Evolutionary conservation across 2,329 filamentous ascomycete genomes (phyloP).

Genomic region (Aspergillus pseudonomiae): DNA sequence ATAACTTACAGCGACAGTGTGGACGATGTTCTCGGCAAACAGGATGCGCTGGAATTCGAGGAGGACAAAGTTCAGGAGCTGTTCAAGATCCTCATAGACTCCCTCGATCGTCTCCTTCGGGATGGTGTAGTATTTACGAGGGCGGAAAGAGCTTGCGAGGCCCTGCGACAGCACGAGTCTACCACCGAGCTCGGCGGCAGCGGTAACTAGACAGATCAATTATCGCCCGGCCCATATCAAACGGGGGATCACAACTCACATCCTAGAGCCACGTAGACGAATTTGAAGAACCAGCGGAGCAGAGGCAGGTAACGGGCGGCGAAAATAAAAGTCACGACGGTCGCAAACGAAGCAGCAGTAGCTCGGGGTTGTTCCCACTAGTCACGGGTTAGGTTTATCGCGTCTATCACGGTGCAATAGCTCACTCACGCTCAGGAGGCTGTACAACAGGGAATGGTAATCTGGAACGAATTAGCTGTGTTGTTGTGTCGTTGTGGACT

Average conservation of each 20-base stretch:
- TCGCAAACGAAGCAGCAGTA: slow-evolving; percentile 62
- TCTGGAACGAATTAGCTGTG: slow-evolving; percentile 41
- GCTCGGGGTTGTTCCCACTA: slow-evolving; percentile 68
- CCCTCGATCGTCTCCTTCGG: slow-evolving; percentile 66
- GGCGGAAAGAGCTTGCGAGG: slow-evolving; percentile 63
- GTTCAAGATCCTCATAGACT: slow-evolving; percentile 63
- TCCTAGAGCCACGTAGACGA: slow-evolving; percentile 61
- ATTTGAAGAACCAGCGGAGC: slow-evolving; percentile 64
- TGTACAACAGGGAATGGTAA: slow-evolving; percentile 70
- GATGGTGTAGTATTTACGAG: slow-evolving; percentile 67
- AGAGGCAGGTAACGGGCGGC: slow-evolving; percentile 65
- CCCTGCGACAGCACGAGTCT: slow-evolving; percentile 60
- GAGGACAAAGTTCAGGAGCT: slow-evolving; percentile 69
- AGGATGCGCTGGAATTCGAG: slow-evolving; percentile 69
- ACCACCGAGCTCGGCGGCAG: slow-evolving; percentile 60
- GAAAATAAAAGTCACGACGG: slow-evolving; percentile 62
- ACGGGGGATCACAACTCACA: slow-evolving; percentile 43
- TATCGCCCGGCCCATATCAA: neutral
- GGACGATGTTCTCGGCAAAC: slow-evolving; percentile 67
- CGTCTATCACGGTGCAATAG: neutral
- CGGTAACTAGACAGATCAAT: slow-evolving; percentile 51
- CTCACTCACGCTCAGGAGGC: slow-evolving; percentile 60
- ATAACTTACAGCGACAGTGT: slow-evolving; percentile 59
- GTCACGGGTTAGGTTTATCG: slow-evolving; percentile 11
- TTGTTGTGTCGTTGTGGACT: neutral